A percentile compares a stretch with the other conserved stretches of the same genome.
These are phyloP conservation scores for Lactarius hengduanensis DNA, from an alignment of 768 basidiomycete genomes.

Conservation along the genomic window DNA sequence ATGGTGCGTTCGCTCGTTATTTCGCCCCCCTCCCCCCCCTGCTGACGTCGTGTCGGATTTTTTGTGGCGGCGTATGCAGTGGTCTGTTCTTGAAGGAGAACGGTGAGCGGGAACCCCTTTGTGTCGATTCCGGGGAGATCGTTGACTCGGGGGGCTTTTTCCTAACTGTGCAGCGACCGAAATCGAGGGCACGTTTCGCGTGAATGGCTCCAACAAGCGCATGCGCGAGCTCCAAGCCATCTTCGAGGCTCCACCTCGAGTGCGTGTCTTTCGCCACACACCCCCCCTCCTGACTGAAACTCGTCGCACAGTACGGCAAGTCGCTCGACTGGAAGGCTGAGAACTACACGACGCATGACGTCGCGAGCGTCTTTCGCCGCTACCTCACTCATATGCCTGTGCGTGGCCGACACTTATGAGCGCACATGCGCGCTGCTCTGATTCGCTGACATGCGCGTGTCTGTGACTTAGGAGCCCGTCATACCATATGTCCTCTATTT, in stretches of 20 bases:
- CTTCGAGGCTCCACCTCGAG: slow-evolving; percentile 87
- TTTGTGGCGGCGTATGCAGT: slow-evolving; percentile 40
- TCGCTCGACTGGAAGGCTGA: slow-evolving; percentile 86
- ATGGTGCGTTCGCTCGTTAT: slow-evolving; percentile 56
- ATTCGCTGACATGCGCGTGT: slow-evolving; percentile 15
- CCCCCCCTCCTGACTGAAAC: background rate
- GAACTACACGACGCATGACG: slow-evolving; percentile 91
- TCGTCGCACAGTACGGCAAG: slow-evolving; percentile 76
- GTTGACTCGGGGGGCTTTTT: background rate
- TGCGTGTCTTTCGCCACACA: slow-evolving; percentile 38
- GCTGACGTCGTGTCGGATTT: background rate
- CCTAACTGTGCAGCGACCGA: slow-evolving; percentile 63
- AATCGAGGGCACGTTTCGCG: slow-evolving; percentile 90
- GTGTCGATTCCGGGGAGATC: slow-evolving; percentile 1
- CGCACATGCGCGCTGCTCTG: background rate
- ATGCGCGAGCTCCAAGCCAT: slow-evolving; percentile 93
- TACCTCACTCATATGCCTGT: slow-evolving; percentile 98
- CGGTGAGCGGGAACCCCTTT: slow-evolving; percentile 45
- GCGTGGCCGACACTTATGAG: slow-evolving; percentile 37
- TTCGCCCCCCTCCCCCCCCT: background rate
- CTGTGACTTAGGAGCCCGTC: slow-evolving; percentile 73
- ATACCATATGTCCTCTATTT: slow-evolving; percentile 91
- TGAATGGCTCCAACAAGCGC: slow-evolving; percentile 91
- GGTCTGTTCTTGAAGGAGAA: slow-evolving; percentile 94
- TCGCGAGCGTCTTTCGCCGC: slow-evolving; percentile 93